These are phyloP conservation scores for Rhodotorula sp. DNA, from an alignment of 1,284 basidiomycete genomes.

Conservation along the genomic window DNA sequence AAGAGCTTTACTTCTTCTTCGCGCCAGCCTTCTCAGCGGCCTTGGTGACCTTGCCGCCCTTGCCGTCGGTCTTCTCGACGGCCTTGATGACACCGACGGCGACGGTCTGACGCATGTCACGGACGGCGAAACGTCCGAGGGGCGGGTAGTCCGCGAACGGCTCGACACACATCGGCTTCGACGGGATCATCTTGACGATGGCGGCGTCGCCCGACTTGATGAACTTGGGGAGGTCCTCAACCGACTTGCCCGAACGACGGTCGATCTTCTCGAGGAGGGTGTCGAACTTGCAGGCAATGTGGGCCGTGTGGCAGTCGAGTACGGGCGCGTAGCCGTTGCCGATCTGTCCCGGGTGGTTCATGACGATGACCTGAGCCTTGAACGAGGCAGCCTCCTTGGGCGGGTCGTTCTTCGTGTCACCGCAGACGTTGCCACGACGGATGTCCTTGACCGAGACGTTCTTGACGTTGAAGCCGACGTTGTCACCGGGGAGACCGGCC, in stretches of 20 bases:
- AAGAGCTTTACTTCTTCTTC: slow-evolving; percentile 13
- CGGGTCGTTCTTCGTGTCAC: slow-evolving; percentile 99
- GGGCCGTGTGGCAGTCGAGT: slow-evolving; percentile 99
- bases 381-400: slow-evolving; percentile 99
- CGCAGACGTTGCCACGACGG: slow-evolving; percentile 97
- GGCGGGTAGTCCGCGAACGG: slow-evolving; percentile 73
- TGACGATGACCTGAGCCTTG: slow-evolving; percentile 99
- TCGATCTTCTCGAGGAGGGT: slow-evolving; percentile 95
- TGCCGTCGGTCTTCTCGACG: slow-evolving; percentile 87
- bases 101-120: slow-evolving; percentile 69
- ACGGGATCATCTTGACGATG: slow-evolving; percentile 85
- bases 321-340: slow-evolving; percentile 96
- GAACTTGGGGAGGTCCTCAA: slow-evolving; percentile 88
- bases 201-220: slow-evolving; percentile 88
- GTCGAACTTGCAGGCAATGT: slow-evolving; percentile 98
- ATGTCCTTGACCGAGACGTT: slow-evolving; percentile 99
- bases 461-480: slow-evolving; percentile 93
- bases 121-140: slow-evolving; percentile 87
- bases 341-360: slow-evolving; percentile 99
- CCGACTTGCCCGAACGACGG: slow-evolving; percentile 90
- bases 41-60: slow-evolving; percentile 77
- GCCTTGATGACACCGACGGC: slow-evolving; percentile 85
- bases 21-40: slow-evolving; percentile 73
- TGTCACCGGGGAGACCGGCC: slow-evolving; percentile 95
- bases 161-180: slow-evolving; percentile 75